Evolutionary conservation across 2,329 filamentous ascomycete genomes (phyloP), one percentile per base, ranked within the genome.

Genomic region (Saccharata proteae): DNA sequence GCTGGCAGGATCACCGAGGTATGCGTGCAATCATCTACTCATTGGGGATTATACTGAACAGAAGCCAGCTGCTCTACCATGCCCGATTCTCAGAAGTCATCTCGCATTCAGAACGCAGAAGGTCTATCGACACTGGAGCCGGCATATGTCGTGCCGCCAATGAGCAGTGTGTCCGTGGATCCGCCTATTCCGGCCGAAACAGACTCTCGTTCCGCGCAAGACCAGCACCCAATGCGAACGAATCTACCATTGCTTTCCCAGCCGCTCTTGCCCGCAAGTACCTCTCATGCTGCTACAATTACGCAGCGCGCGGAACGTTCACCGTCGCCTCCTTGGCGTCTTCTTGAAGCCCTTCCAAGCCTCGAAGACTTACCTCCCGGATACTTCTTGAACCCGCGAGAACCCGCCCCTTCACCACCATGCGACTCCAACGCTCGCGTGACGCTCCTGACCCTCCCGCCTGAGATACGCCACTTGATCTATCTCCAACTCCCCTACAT

Each of bases 401-500:
- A 25, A 12, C 24, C 12, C 15, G 11, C 5, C 9, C n/a, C n/a
- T n/a, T n/a, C n/a, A n/a, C n/a, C n/a, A n/a, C n/a, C n/a, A n/a
- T n/a, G n/a, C n/a, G 24, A 7, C 24, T 16, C 24, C 24, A 13
- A 26, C 24, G 24, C 24, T 26, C 24, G 24, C 13, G 13, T 10
- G n/a, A 54, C 50, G 9, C 43, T 56, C 23, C 46, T 52, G 20
- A 55, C 47, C 5, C 46, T 56, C 2, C 52, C 53, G 1, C 49
- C 51, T 4, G 54, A 57, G 29, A 44, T 56, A 24, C 49, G 54
- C 16, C 45, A 50, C 40, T 43, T 54, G 13, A 54, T 57, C 34
- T 57, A 56, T 43, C 49, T 46, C 35, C 38, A 50, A 30, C 48
- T 54, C 34, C 48, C 49, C 17, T 27, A 36, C 32, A 47, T 57